A percentile compares a stretch with the other conserved stretches of the same genome.
phyloP scores from a whole-genome alignment of 2,329 filamentous ascomycete genomes.

The Aureobasidium sp. region DNA sequence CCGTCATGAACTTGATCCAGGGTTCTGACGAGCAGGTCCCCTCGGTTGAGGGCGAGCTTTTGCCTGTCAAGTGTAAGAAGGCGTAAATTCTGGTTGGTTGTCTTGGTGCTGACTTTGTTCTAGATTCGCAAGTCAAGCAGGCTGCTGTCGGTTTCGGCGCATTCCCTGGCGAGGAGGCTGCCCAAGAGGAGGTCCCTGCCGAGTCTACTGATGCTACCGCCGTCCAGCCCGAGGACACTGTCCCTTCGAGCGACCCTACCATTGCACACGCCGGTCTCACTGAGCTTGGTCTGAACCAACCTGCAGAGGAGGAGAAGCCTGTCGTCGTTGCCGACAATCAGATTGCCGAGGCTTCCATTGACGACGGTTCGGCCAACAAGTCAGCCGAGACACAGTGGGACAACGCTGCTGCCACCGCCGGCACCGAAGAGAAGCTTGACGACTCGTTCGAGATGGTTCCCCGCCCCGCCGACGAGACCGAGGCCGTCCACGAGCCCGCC shows the following conservation, averaged over 20 bases:
- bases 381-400: slow-evolving; percentile 65
- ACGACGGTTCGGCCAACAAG: slow-evolving; percentile 37
- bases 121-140: slow-evolving; percentile 34
- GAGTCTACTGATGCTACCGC: slow-evolving; percentile 38
- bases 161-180: slow-evolving; percentile 48
- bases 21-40: slow-evolving; percentile 60
- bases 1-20: slow-evolving; percentile 71
- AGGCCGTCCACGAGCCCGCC: slow-evolving; percentile 50
- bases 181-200: slow-evolving; percentile 32
- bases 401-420: slow-evolving; percentile 44
- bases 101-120: neutral
- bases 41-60: slow-evolving; percentile 57
- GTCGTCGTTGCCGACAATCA: slow-evolving; percentile 23
- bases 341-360: slow-evolving; percentile 31
- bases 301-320: slow-evolving; percentile 25
- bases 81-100: neutral
- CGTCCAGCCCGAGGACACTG: slow-evolving; percentile 17
- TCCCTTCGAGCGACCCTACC: slow-evolving; percentile 54
- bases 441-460: slow-evolving; percentile 73
- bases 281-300: slow-evolving; percentile 49
- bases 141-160: slow-evolving; percentile 42
- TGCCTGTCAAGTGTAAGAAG: slow-evolving; percentile 65
- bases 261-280: slow-evolving; percentile 60
- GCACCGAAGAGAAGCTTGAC: slow-evolving; percentile 43
- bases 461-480: slow-evolving; percentile 66